Evolutionary conservation across 305 asterid genomes (phyloP), one percentile per base, ranked within the genome.

Genomic region (Withania somnifera): DNA sequence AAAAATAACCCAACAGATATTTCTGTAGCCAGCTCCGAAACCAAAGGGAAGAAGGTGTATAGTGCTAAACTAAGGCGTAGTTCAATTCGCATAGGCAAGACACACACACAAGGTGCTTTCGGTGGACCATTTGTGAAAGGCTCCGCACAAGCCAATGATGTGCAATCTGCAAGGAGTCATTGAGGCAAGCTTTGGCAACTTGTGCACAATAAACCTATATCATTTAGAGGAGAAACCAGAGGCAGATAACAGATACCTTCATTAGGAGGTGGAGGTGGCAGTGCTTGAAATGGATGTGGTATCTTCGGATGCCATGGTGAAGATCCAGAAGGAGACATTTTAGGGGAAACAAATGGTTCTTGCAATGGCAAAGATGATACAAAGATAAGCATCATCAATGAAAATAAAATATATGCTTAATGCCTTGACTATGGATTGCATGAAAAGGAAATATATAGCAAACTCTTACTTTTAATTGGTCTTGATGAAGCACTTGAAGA

Each of bases 241-340:
- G 78, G 34, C 66, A 52, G 78, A 57, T 58, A 36, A 61, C 77
- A 66, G 45, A 40, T 77, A 94, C 99, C 99, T 91, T 89, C 86
- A 61, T 90, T 92, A 61, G 98, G 98, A 45, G 98, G 98, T 28
- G 99, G 99, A 86, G 98, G 98, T 80, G 98, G 98, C 76, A 93
- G 87, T 61, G 90, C 91, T 78, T 82, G 93, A 77, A 91, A 61
- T 14, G 98, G 92, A 3, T 91, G 90, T n/a, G 78, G 94, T 69
- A 61, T 69, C 89, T 88, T 90, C 47, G 95, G 97, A 85, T 84
- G 81, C 88, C 83, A 86, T 69, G 86, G 86, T 24, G 89, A 47
- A 75, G 92, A 56, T 76, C 82, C 84, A 73, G 89, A 75, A 38
- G 93, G 96, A 85, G 92, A 84, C 36, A 45, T 85, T 85, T 89